phyloP scores from a whole-genome alignment of 2,329 filamentous ascomycete species.

The Cladosporium colombiae region DNA sequence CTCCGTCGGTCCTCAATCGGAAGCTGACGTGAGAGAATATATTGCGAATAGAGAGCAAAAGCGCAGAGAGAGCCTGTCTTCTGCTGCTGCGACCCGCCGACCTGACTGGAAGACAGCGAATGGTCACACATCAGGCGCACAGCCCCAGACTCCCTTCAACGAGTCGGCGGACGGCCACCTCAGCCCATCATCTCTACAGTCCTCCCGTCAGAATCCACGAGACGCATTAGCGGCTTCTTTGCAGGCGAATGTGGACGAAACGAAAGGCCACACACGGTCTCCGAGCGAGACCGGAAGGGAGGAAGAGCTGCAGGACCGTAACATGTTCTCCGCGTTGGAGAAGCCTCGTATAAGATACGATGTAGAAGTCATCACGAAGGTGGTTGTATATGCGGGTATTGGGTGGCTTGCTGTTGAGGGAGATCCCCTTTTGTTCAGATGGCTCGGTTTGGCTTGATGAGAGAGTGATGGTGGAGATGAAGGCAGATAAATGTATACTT shows the following conservation, averaged over 20 bases:
- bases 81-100: background rate
- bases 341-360: slow-evolving; percentile 92
- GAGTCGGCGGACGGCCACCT: slow-evolving; percentile 25
- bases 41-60: slow-evolving; percentile 82
- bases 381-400: slow-evolving; percentile 95
- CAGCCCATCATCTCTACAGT: slow-evolving; percentile 37
- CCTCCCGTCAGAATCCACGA: slow-evolving; percentile 27
- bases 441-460: slow-evolving; percentile 12
- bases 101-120: background rate
- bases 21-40: slow-evolving; percentile 93
- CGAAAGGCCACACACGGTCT: background rate
- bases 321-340: slow-evolving; percentile 81
- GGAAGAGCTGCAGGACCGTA: slow-evolving; percentile 46
- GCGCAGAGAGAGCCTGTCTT: slow-evolving; percentile 60
- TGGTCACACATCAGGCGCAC: background rate
- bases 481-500: background rate
- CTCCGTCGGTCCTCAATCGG: slow-evolving; percentile 90
- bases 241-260: background rate
- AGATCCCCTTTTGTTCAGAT: slow-evolving; percentile 68
- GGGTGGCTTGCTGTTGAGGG: slow-evolving; percentile 76
- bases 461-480: background rate
- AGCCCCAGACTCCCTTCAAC: background rate
- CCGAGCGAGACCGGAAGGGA: slow-evolving; percentile 37
- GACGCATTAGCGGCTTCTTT: background rate
- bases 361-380: slow-evolving; percentile 96